phyloP scores from a whole-genome alignment of 768 basidiomycete species.

The Russula brevipes region DNA sequence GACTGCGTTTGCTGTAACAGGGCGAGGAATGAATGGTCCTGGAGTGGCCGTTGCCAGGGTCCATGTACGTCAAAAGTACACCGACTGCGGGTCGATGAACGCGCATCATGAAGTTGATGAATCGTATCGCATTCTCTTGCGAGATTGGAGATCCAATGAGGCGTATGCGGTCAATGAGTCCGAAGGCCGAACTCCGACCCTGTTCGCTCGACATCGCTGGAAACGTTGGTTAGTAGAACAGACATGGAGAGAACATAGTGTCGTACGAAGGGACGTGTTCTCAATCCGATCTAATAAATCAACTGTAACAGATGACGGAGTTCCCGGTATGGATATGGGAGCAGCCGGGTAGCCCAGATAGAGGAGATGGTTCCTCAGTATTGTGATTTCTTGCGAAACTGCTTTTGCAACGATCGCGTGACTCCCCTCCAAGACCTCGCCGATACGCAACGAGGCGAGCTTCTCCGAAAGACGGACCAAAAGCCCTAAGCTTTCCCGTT shows the following conservation, averaged over 20 bases:
- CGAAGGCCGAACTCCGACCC: conserved; percentile 42
- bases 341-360: conserved; percentile 28
- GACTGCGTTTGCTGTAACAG: background rate
- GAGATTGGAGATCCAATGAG: conserved; percentile 38
- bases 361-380: conserved; percentile 37
- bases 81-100: conserved; percentile 41
- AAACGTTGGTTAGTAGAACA: background rate
- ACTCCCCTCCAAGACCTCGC: conserved; percentile 33
- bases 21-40: conserved; percentile 22
- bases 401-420: conserved; percentile 31
- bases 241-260: background rate
- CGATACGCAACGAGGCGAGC: conserved; percentile 35
- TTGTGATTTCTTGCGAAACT: conserved; percentile 41
- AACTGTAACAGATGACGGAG: conserved; percentile 31
- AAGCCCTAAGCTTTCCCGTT: conserved; percentile 43
- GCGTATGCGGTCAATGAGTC: conserved; percentile 62
- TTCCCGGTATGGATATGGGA: background rate
- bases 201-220: conserved; percentile 38
- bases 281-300: conserved; percentile 45
- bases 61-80: conserved; percentile 40
- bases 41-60: conserved; percentile 43
- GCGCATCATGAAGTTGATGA: conserved; percentile 38
- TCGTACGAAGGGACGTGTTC: conserved; percentile 45
- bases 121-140: conserved; percentile 37
- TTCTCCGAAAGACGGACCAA: conserved; percentile 34